phyloP scores from a whole-genome alignment of 1,284 basidiomycete species.

The Cutaneotrichosporon sp. region DNA sequence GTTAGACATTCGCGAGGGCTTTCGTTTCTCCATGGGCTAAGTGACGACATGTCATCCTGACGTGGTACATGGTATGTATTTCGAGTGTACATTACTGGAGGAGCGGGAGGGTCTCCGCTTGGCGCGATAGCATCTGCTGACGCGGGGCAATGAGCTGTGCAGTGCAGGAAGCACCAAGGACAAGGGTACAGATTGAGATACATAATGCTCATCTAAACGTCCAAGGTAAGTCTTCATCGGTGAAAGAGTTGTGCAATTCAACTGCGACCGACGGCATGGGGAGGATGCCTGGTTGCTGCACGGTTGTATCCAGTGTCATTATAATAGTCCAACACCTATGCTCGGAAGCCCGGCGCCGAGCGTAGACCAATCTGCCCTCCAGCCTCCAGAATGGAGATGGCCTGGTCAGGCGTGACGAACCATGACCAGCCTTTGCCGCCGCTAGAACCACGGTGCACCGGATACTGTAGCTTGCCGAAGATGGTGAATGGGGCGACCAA shows the following conservation, averaged over 20 bases:
- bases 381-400: slow-evolving; percentile 57
- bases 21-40: not conserved
- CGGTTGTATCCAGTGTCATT: no score
- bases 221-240: no score
- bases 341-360: not conserved
- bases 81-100: not conserved
- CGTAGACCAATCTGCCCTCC: slow-evolving; percentile 54
- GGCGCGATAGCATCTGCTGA: not conserved
- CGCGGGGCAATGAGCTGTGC: no score
- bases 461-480: slow-evolving; percentile 56
- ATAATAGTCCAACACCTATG: no score
- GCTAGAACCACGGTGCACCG: slow-evolving; percentile 41
- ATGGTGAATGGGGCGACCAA: slow-evolving; percentile 64
- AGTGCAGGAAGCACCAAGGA: no score
- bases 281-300: no score
- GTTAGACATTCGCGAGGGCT: not conserved
- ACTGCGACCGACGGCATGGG: no score
- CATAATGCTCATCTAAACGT: no score
- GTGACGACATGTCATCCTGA: not conserved
- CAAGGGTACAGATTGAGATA: no score
- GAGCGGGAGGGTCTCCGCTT: not conserved
- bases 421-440: slow-evolving; percentile 65
- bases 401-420: slow-evolving; percentile 66
- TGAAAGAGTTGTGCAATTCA: no score
- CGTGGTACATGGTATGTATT: not conserved